Conservation (phyloP, 1,284 basidiomycete genomes). For the Sanguinoderma infundibulare region DNA sequence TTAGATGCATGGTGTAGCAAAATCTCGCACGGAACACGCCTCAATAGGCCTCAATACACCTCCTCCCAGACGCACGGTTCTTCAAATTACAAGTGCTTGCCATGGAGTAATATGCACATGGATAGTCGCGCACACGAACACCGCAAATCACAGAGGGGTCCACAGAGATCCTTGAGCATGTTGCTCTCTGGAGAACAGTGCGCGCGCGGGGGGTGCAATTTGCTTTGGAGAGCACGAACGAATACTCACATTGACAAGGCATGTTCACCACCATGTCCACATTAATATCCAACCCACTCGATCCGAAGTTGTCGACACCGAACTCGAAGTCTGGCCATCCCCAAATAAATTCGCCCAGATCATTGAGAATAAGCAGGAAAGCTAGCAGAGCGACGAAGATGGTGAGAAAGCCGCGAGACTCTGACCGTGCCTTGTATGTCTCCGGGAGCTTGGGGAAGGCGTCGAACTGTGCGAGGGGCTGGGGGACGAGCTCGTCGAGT, state of each 20-base stretch:
- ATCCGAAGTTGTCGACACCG: constrained; percentile 71
- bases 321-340: constrained; percentile 91
- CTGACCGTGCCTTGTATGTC: constrained; percentile 86
- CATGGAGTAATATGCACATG: not conserved
- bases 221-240: not conserved
- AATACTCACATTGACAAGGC: constrained; percentile 84
- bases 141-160: not conserved
- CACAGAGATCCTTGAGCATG: not conserved
- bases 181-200: no score
- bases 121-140: not conserved
- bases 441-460: constrained; percentile 90
- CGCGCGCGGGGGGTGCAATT: not conserved
- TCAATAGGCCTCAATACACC: no score
- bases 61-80: no score
- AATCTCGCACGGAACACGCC: no score
- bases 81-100: no score
- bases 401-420: constrained; percentile 89
- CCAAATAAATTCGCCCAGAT: constrained; percentile 89
- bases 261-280: constrained; percentile 91
- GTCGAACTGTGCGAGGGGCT: constrained; percentile 66
- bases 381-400: constrained; percentile 77
- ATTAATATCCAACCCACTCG: constrained; percentile 80
- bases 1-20: not conserved
- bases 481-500: constrained; percentile 62
- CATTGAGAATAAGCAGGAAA: constrained; percentile 81